Percentiles rank a stretch among this genome's conserved stretches.
Evolutionary conservation across 1,284 basidiomycete genomes (phyloP).

Genomic region (Filobasidium uniguttulatum): DNA sequence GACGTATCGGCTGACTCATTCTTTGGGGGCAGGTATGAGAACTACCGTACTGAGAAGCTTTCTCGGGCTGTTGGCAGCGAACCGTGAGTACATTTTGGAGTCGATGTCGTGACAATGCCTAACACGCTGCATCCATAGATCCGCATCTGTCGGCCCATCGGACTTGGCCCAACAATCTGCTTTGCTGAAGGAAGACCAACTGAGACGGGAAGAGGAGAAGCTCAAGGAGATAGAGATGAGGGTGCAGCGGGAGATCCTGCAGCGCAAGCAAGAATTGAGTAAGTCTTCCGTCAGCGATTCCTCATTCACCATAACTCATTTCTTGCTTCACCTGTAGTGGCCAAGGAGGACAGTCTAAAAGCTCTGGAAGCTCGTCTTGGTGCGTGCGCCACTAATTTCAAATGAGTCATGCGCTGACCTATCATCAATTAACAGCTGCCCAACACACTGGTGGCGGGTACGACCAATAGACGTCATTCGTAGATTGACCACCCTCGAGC

Average conservation of each 20-base stretch:
- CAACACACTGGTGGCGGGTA: slow-evolving; percentile 9
- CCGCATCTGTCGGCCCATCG: slow-evolving; percentile 81
- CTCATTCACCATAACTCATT: background rate
- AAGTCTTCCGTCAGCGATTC: background rate
- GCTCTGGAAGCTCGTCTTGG: slow-evolving; percentile 37
- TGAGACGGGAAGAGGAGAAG: slow-evolving; percentile 95
- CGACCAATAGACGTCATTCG: too few species aligned
- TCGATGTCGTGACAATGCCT: slow-evolving; percentile 11
- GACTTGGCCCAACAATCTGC: slow-evolving; percentile 94
- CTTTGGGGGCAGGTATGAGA: slow-evolving; percentile 46
- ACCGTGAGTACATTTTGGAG: slow-evolving; percentile 43
- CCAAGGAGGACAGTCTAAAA: slow-evolving; percentile 61
- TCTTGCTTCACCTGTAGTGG: slow-evolving; percentile 37
- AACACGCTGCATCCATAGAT: slow-evolving; percentile 39
- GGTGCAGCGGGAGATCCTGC: slow-evolving; percentile 95
- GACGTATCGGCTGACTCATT: background rate
- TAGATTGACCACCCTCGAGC: too few species aligned
- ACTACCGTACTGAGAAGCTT: slow-evolving; percentile 96
- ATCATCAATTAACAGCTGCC: background rate
- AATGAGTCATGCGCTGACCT: background rate
- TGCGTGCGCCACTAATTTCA: slow-evolving; percentile 15
- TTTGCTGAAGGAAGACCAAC: slow-evolving; percentile 95
- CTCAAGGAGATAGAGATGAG: slow-evolving; percentile 96
- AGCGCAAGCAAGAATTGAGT: slow-evolving; percentile 85
- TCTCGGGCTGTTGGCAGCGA: slow-evolving; percentile 82